Conservation (phyloP, 2,329 filamentous ascomycete species). For the Geosmithia flava region DNA sequence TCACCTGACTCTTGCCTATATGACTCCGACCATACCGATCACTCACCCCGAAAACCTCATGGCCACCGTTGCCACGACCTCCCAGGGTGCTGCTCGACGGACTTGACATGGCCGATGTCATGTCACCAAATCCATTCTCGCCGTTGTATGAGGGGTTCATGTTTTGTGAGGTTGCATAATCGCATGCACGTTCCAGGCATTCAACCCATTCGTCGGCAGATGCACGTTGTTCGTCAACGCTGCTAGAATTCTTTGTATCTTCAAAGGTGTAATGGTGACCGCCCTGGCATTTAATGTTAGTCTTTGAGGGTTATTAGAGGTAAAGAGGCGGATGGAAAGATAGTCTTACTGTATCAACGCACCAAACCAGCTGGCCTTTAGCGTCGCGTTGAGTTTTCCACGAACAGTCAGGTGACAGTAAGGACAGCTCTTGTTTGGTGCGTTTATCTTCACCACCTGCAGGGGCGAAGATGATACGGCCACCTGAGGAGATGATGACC, state of each 20-base stretch:
- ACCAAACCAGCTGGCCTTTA: constrained; percentile 83
- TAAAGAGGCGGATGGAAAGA: background rate
- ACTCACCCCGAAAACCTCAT: constrained; percentile 29
- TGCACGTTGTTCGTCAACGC: constrained; percentile 47
- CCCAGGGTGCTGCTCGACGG: constrained; percentile 65
- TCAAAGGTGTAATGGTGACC: constrained; percentile 91
- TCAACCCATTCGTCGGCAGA: constrained; percentile 89
- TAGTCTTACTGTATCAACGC: constrained; percentile 75
- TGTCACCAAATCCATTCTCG: constrained; percentile 55
- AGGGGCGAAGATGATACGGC: constrained; percentile 78
- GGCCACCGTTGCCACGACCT: constrained; percentile 38
- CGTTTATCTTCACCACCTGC: constrained; percentile 94
- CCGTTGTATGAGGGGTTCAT: constrained; percentile 51
- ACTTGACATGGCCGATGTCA: constrained; percentile 63
- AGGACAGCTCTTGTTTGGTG: constrained; percentile 81
- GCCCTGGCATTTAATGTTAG: constrained; percentile 37
- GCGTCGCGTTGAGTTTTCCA: constrained; percentile 73
- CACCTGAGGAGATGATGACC: constrained; percentile 90
- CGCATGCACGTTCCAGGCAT: constrained; percentile 71
- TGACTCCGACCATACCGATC: constrained; percentile 45
- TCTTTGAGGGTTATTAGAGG: background rate
- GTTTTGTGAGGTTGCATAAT: constrained; percentile 68
- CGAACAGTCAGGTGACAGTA: constrained; percentile 60
- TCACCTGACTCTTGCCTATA: constrained; percentile 46
- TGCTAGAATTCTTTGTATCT: constrained; percentile 61